These are phyloP conservation scores for Coccinonectria pachysandricola DNA, from an alignment of 2,329 filamentous ascomycete genomes.

Conservation along the genomic window DNA sequence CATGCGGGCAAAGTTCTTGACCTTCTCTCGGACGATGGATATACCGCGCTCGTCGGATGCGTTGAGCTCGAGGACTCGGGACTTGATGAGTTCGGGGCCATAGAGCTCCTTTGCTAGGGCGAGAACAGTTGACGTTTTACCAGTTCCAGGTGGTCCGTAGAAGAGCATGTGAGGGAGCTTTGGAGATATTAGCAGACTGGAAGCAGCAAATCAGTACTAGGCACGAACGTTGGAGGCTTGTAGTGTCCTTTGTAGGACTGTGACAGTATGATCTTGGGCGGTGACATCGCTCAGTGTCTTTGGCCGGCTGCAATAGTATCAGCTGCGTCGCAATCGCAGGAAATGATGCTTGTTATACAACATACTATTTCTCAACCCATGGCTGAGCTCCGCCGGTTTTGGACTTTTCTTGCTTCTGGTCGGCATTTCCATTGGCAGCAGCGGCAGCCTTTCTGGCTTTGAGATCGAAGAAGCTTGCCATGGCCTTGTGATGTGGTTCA, in stretches of 20 bases:
- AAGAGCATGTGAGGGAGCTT: constrained; percentile 96
- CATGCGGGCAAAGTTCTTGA: constrained; percentile 96
- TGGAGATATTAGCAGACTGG: constrained; percentile 4
- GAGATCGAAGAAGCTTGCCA: constrained; percentile 92
- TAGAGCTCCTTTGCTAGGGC: constrained; percentile 96
- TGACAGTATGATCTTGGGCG: constrained; percentile 94
- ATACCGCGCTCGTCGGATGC: constrained; percentile 98
- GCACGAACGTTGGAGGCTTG: constrained; percentile 79
- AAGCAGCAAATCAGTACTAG: constrained; percentile 1
- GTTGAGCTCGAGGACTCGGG: constrained; percentile 96
- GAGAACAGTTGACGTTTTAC: constrained; percentile 96
- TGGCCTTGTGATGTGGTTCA: too few relatives aligned
- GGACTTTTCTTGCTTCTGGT: constrained; percentile 55
- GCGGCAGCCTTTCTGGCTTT: constrained; percentile 79
- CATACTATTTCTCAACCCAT: constrained; percentile 98
- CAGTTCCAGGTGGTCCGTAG: constrained; percentile 93
- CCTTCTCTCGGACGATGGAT: constrained; percentile 90
- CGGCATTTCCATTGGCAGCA: constrained; percentile 43
- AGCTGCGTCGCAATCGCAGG: too few relatives aligned
- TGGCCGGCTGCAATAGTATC: constrained; percentile 62
- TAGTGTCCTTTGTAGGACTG: constrained; percentile 80
- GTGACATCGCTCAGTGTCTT: constrained; percentile 92
- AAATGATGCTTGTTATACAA: too few relatives aligned
- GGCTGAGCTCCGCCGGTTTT: constrained; percentile 61
- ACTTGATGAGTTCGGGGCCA: constrained; percentile 84